Evolutionary conservation across 768 basidiomycete species (phyloP).

Genomic region (Suillus alpinus): DNA sequence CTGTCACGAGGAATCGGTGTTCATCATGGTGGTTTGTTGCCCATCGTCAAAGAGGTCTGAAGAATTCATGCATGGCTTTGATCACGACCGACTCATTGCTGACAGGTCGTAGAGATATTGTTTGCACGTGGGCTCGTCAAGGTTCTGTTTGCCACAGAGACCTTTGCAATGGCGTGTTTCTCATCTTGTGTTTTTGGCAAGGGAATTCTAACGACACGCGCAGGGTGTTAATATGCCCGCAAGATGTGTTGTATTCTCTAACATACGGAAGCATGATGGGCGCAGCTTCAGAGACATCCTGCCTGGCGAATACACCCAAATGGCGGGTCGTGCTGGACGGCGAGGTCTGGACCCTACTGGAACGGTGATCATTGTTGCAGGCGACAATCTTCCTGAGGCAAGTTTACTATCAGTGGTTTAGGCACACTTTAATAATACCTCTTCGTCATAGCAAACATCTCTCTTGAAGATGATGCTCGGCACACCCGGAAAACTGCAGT

Average conservation of each 20-base stretch:
- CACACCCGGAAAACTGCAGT: conserved; percentile 86
- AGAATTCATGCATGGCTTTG: conserved; percentile 9
- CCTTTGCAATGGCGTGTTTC: conserved; percentile 88
- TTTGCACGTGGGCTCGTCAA: conserved; percentile 96
- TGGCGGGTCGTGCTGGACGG: conserved; percentile 97
- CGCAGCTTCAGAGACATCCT: conserved; percentile 85
- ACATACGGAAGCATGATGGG: conserved; percentile 94
- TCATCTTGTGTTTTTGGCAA: neutral
- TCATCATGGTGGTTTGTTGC: conserved; percentile 94
- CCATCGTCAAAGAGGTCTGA: conserved; percentile 91
- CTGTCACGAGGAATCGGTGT: conserved; percentile 93
- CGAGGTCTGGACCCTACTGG: conserved; percentile 94
- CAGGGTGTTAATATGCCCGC: conserved; percentile 99
- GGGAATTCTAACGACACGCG: conserved; percentile 10
- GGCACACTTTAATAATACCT: neutral
- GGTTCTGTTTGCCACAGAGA: conserved; percentile 96
- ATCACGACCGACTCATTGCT: conserved; percentile 5
- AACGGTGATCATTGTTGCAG: conserved; percentile 87
- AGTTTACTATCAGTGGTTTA: conserved; percentile 10
- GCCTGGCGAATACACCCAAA: conserved; percentile 95
- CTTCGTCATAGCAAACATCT: conserved; percentile 54
- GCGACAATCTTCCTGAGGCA: conserved; percentile 86
- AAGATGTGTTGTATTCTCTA: conserved; percentile 94
- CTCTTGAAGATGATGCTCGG: conserved; percentile 92
- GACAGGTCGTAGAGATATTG: conserved; percentile 89